These are phyloP conservation scores for Nakazawaea sp. DNA, from an alignment of 805 yeast species.

Conservation along the genomic window DNA sequence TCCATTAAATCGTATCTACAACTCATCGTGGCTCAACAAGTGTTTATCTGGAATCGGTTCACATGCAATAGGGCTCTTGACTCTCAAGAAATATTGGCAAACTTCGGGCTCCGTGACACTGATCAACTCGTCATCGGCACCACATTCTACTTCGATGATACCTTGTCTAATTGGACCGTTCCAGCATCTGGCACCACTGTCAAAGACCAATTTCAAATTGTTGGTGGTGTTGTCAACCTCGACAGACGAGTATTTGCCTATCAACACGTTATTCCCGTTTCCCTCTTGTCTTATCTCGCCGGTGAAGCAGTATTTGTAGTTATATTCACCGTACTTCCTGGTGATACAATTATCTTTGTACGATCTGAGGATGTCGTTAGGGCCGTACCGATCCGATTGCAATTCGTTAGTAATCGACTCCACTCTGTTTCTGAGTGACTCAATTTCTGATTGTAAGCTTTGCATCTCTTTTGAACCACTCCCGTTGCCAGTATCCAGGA, in stretches of 20 bases:
- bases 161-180: slow-evolving; percentile 86
- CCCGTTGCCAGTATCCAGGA: background rate
- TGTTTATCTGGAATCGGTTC: no score
- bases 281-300: slow-evolving; percentile 51
- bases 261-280: slow-evolving; percentile 35
- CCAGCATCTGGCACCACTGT: slow-evolving; percentile 81
- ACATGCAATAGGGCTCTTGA: slow-evolving; percentile 43
- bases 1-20: no score
- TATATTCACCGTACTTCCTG: slow-evolving; percentile 59
- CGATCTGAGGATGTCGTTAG: slow-evolving; percentile 57
- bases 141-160: slow-evolving; percentile 59
- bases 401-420: slow-evolving; percentile 1
- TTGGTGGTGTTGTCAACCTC: slow-evolving; percentile 3
- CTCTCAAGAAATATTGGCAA: slow-evolving; percentile 63
- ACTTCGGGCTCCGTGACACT: slow-evolving; percentile 82
- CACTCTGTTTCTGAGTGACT: slow-evolving; percentile 5
- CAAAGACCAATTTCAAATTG: slow-evolving; percentile 27
- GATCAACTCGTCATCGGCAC: slow-evolving; percentile 45
- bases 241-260: slow-evolving; percentile 37
- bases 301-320: slow-evolving; percentile 54
- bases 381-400: slow-evolving; percentile 37
- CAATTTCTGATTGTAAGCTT: slow-evolving; percentile 2
- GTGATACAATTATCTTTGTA: slow-evolving; percentile 40
- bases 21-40: background rate
- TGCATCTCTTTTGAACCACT: background rate